Evolutionary conservation across 768 basidiomycete species (phyloP).

Genomic region (Daedaleopsis sinensis): DNA sequence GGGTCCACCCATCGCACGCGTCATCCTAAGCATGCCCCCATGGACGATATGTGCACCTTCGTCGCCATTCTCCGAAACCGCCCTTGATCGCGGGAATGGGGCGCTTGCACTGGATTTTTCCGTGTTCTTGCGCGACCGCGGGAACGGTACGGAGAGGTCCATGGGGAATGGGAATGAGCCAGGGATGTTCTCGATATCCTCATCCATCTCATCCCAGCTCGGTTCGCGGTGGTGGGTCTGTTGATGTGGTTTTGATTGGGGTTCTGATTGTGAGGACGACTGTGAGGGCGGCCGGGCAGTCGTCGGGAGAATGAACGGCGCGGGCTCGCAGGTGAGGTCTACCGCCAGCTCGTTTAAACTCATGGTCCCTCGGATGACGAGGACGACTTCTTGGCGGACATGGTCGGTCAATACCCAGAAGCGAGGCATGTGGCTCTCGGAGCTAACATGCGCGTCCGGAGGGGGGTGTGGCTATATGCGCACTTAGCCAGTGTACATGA

Average conservation of each 20-base stretch:
- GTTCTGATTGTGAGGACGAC: not conserved
- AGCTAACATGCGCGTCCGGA: conserved; percentile 56
- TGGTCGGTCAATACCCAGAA: conserved; percentile 90
- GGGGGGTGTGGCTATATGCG: conserved; percentile 1
- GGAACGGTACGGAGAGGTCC: conserved; percentile 26
- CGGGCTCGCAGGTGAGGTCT: conserved; percentile 81
- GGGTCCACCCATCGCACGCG: conserved; percentile 73
- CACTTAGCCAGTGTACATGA: not conserved
- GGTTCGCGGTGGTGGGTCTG: conserved; percentile 6
- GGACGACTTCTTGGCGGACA: conserved; percentile 68
- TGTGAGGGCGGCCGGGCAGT: not conserved
- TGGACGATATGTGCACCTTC: conserved; percentile 62
- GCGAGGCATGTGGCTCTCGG: conserved; percentile 74
- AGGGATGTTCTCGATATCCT: conserved; percentile 29
- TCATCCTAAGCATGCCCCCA: conserved; percentile 80
- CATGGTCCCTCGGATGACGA: conserved; percentile 74
- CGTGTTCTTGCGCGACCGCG: conserved; percentile 9
- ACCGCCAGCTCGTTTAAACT: conserved; percentile 86
- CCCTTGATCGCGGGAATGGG: conserved; percentile 7
- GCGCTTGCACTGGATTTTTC: not conserved
- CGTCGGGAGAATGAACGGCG: conserved; percentile 44
- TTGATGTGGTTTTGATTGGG: not conserved
- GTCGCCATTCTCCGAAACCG: conserved; percentile 11
- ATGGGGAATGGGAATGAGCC: conserved; percentile 33
- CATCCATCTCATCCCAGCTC: conserved; percentile 22